These are phyloP conservation scores for Prinsepia uniflora DNA, from an alignment of 306 rosid genomes.

Conservation along the genomic window DNA sequence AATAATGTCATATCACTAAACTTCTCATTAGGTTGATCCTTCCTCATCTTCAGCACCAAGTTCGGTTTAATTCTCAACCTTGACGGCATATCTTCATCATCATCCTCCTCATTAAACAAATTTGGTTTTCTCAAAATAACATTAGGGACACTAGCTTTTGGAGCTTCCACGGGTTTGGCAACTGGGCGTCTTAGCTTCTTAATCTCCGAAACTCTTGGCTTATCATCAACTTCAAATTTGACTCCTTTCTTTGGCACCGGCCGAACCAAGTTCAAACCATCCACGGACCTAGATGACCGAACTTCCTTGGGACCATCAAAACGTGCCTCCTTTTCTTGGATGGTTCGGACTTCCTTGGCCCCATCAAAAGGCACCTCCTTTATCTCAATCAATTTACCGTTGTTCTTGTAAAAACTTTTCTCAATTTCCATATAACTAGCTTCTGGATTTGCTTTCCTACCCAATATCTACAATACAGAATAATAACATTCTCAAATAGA, in stretches of 20 bases:
- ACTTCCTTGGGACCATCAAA: constrained; percentile 26
- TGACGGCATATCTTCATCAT: constrained; percentile 33
- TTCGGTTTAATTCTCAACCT: constrained; percentile 68
- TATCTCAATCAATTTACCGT: constrained; percentile 55
- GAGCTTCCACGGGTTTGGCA: constrained; percentile 33
- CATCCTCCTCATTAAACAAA: constrained; percentile 46
- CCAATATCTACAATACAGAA: constrained; percentile 63
- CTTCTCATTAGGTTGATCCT: constrained; percentile 42
- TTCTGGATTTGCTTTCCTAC: constrained; percentile 74
- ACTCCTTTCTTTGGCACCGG: constrained; percentile 65
- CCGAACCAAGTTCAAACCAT: constrained; percentile 58
- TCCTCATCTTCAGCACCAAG: constrained; percentile 54
- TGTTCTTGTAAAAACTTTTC: constrained; percentile 66
- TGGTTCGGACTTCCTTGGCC: constrained; percentile 22
- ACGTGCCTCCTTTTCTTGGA: constrained; percentile 19
- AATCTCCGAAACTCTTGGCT: constrained; percentile 34
- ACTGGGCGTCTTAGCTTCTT: constrained; percentile 41
- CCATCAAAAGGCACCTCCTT: constrained; percentile 71
- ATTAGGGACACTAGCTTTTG: constrained; percentile 55
- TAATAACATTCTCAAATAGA: neutral
- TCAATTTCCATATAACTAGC: constrained; percentile 80
- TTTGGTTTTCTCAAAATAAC: constrained; percentile 81
- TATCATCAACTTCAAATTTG: constrained; percentile 38
- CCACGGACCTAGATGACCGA: constrained; percentile 42
- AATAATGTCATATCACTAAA: constrained; percentile 79